phyloP scores from a whole-genome alignment of 2,329 filamentous ascomycete species.

The Phaeomoniella chlamydospora region DNA sequence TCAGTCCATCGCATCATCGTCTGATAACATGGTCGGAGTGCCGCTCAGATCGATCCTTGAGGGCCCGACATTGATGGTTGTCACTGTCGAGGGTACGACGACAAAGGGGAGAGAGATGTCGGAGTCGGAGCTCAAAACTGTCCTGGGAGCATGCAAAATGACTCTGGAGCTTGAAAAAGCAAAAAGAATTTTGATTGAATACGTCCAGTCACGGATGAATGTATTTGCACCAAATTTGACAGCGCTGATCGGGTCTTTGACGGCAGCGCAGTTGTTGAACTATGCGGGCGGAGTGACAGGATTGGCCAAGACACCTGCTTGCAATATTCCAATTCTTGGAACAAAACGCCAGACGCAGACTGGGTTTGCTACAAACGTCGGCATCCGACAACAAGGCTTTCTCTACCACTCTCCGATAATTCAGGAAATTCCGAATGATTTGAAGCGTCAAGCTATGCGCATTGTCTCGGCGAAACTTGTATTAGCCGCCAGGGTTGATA shows the following conservation, averaged over 20 bases:
- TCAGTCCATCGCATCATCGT: conserved; percentile 60
- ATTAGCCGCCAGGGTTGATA: conserved; percentile 82
- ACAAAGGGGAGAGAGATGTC: conserved; percentile 69
- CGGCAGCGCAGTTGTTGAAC: conserved; percentile 92
- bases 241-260: conserved; percentile 76
- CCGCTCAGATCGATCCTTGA: conserved; percentile 71
- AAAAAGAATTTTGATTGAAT: conserved; percentile 76
- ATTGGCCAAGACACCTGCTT: conserved; percentile 81
- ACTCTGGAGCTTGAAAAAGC: conserved; percentile 75
- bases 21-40: conserved; percentile 62
- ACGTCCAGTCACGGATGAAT: conserved; percentile 94
- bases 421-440: conserved; percentile 65
- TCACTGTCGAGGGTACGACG: conserved; percentile 85
- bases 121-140: conserved; percentile 57
- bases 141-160: conserved; percentile 72
- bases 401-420: conserved; percentile 88
- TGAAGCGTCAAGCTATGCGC: conserved; percentile 87
- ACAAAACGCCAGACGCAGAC: conserved; percentile 72
- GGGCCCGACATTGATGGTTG: conserved; percentile 84
- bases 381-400: conserved; percentile 81
- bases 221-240: conserved; percentile 92
- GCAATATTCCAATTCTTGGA: conserved; percentile 81
- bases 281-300: conserved; percentile 78
- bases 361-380: conserved; percentile 84
- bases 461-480: conserved; percentile 89